Conservation (phyloP, 805 yeast genomes). For the Diddensiella transvaalensis region DNA sequence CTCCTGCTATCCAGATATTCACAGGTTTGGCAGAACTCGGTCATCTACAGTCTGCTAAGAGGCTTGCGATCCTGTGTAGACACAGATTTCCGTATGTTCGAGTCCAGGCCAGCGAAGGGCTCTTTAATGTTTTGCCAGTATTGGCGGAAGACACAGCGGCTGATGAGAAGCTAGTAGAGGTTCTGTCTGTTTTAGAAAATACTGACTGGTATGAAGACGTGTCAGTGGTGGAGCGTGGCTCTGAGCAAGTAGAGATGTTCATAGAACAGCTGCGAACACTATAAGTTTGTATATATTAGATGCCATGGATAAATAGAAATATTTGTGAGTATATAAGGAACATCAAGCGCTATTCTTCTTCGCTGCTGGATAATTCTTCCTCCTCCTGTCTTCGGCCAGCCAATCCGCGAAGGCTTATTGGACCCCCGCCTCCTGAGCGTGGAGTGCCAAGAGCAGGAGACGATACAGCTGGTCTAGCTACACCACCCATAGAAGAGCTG, state of each 20-base stretch:
- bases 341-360: slow-evolving; percentile 25
- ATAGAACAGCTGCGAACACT: background rate
- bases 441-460: slow-evolving; percentile 10
- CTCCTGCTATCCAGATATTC: slow-evolving; percentile 43
- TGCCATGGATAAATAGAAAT: background rate
- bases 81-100: slow-evolving; percentile 38
- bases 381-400: slow-evolving; percentile 19
- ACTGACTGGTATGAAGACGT: slow-evolving; percentile 7
- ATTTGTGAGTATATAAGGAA: too few relatives aligned
- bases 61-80: slow-evolving; percentile 30
- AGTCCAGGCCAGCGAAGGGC: slow-evolving; percentile 39
- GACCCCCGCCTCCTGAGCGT: slow-evolving; percentile 11
- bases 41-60: slow-evolving; percentile 2
- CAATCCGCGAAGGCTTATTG: slow-evolving; percentile 21
- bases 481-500: background rate
- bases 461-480: slow-evolving; percentile 5
- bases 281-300: background rate
- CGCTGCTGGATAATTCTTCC: slow-evolving; percentile 23
- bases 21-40: slow-evolving; percentile 35
- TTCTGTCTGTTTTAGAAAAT: slow-evolving; percentile 4
- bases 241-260: background rate
- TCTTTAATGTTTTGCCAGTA: slow-evolving; percentile 35
- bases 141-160: too few relatives aligned
- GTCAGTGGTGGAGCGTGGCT: background rate
- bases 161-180: background rate